phyloP scores from a whole-genome alignment of 2,329 filamentous ascomycete genomes.

The Tolypocladium nubicola region DNA sequence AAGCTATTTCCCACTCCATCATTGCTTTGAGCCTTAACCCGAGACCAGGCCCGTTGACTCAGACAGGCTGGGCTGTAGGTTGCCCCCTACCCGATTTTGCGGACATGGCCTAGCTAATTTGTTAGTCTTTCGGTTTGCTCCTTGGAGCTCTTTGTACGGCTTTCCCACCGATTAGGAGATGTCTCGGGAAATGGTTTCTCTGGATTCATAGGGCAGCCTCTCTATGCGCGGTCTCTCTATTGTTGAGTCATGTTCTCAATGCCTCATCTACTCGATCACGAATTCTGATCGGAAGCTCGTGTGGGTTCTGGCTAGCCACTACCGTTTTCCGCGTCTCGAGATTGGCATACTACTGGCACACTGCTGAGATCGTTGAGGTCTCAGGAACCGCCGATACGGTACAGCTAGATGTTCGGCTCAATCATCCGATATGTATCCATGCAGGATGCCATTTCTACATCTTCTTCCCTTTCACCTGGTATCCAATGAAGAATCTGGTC shows the following conservation, averaged over 20 bases:
- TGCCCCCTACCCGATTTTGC: background rate
- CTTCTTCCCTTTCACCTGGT: constrained; percentile 2
- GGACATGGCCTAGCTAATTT: background rate
- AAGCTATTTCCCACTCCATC: constrained; percentile 1
- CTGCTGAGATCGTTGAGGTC: background rate
- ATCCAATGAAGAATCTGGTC: background rate
- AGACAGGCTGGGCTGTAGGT: constrained; percentile 2
- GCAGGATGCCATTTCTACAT: constrained; percentile 4
- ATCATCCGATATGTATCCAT: background rate
- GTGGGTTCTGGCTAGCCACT: background rate
- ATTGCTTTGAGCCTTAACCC: background rate
- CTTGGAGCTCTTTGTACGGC: background rate
- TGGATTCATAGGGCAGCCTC: background rate
- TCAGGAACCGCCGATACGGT: background rate
- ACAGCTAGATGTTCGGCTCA: constrained; percentile 1
- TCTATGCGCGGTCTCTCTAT: background rate
- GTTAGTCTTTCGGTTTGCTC: constrained; percentile 1
- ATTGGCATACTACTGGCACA: background rate
- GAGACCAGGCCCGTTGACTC: background rate
- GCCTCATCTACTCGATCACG: background rate
- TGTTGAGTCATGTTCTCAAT: constrained; percentile 1
- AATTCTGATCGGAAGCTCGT: constrained; percentile 1
- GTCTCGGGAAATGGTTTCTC: constrained; percentile 3
- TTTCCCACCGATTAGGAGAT: background rate
- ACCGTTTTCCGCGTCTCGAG: background rate